Evolutionary conservation across 1,284 basidiomycete species (phyloP), one percentile per base, ranked within the genome.

Genomic region (Sanghuangporus baumii): DNA sequence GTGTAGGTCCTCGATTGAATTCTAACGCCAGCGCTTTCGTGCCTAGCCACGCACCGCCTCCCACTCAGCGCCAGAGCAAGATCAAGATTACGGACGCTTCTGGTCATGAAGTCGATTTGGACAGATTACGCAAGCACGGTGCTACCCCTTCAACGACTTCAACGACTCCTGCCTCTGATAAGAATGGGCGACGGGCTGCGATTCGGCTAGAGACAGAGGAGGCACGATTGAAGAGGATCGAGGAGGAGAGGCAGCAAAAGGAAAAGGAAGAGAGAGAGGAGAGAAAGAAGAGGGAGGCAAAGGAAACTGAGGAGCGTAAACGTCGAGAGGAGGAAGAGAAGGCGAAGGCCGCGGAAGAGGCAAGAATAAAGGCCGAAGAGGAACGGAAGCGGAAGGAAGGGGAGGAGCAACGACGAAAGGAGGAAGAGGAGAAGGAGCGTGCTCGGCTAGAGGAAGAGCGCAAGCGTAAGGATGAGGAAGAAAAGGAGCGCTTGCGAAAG

Each of bases 1-100:
- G 88, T 1, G 76, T 71, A 0, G 60, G 67, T 16, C 67, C 72
- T 57, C 76, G 81, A 9, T 76, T 90, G 60, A 89, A 85, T 69
- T 81, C 81, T 7, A 79, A 79, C 68, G 88, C 88, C 0, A 80
- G 73, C 63, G 70, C 86, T 1, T 91, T 91, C 70, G 82, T 89
- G 14, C 88, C 89, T 6, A 71, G 72, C 46, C 65, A 63, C 7
- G 55, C 43, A 6, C 40, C 9, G 31, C 23, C 23, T 23, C 41
- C 23, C 7, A 11, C 12, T 20, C 70, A 74, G 26, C 61, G 72
- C 18, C 63, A 69, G 18, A 74, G 73, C 59, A 83, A 81, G 66
- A 74, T 85, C 41, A 75, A 75, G 4, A 75, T 87, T 62, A 87
- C 84, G 73, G 79, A 74, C 60, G 68, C 75, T 4, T 65, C 59